Evolutionary conservation across 441 rosid genomes (phyloP), one percentile per base, ranked within the genome.

Genomic region (Erodium texanum): DNA sequence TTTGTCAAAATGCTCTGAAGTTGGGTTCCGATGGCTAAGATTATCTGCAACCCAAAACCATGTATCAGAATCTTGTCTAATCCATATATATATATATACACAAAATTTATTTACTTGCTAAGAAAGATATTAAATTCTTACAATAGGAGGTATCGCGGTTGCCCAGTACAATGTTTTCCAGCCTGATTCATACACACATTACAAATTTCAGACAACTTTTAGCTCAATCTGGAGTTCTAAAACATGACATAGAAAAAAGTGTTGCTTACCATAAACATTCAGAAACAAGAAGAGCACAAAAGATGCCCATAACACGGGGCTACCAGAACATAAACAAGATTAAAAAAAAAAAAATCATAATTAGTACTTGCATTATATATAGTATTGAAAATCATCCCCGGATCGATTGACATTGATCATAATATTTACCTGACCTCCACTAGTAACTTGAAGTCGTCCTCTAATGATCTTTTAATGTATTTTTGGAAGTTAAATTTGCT

Each of bases 11-110:
- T 83, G 3, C 92, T 87, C 78, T 94, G 98, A 59, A 92, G 96
- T 78, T 94, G 78, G 56, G 97, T 92, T 65, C 99, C 98, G 0
- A 94, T 84, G 19, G 91, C 88, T 72, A 90, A 83, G 45, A 92
- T 86, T 70, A 94, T 89, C 98, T 92, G 83, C 67, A 70, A 73
- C 6, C 62, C 48, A 50, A 27, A 4, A 36, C 18, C 15, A 48
- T 48, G 6, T 48, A 48, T 48, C 18, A 41, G 4, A 54, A 50
- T 76, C 64, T 70, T 70, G 61, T 1, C 43, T 27, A 27, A 27
- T 27, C 4, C 29, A 27, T 27, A 27, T 27, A 27, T 27, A 1
- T n/a, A n/a, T n/a, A n/a, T n/a, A n/a, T 2, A 6, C 6, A 32
- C 3, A 32, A 32, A 32, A 32, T 61, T 18, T 59, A 7, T 27